phyloP scores from a whole-genome alignment of 2,329 filamentous ascomycete genomes.

The Alternaria ethzedia region DNA sequence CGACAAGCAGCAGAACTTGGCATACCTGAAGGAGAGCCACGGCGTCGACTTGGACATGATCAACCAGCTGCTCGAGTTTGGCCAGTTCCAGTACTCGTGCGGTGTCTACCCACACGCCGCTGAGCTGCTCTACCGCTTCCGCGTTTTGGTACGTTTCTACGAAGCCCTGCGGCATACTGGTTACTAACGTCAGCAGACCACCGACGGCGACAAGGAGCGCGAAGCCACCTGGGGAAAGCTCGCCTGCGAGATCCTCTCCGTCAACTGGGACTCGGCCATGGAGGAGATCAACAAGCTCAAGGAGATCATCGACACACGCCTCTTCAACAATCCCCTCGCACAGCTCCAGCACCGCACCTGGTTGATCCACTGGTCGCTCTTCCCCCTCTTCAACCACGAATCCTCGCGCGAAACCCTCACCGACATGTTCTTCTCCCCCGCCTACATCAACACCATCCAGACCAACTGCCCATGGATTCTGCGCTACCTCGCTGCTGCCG shows the following conservation, averaged over 20 bases:
- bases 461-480: slow-evolving; percentile 96
- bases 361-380: slow-evolving; percentile 97
- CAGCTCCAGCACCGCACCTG: slow-evolving; percentile 97
- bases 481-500: slow-evolving; percentile 89
- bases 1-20: slow-evolving; percentile 99
- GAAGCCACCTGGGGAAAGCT: slow-evolving; percentile 98
- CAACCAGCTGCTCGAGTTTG: slow-evolving; percentile 92
- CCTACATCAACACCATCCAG: slow-evolving; percentile 99
- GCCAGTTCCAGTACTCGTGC: slow-evolving; percentile 97
- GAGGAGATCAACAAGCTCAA: slow-evolving; percentile 70
- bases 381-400: slow-evolving; percentile 99
- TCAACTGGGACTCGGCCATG: slow-evolving; percentile 88
- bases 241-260: slow-evolving; percentile 91
- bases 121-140: slow-evolving; percentile 96
- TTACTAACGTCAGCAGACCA: slow-evolving; percentile 61
- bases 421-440: slow-evolving; percentile 94
- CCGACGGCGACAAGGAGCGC: slow-evolving; percentile 96
- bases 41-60: slow-evolving; percentile 95
- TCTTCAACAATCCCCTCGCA: slow-evolving; percentile 94
- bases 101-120: slow-evolving; percentile 90
- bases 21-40: slow-evolving; percentile 96
- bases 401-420: slow-evolving; percentile 86
- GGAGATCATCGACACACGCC: slow-evolving; percentile 84
- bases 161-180: background rate
- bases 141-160: slow-evolving; percentile 67